A percentile compares a stretch with the other conserved stretches of the same genome.
phyloP scores from a whole-genome alignment of 1,284 basidiomycete species.

The Sphaerobolus stellatus region DNA sequence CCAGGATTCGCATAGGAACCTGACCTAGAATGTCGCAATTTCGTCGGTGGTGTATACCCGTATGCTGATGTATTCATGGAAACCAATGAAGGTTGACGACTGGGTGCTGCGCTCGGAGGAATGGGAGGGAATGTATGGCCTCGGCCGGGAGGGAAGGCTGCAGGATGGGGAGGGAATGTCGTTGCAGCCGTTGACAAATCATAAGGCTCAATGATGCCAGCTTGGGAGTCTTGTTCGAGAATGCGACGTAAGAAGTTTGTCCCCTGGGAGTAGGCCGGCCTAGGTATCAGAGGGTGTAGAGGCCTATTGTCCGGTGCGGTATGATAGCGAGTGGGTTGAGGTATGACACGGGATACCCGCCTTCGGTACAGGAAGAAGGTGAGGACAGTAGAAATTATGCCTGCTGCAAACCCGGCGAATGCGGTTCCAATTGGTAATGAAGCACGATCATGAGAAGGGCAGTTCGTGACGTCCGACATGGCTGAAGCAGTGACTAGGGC shows the following conservation, averaged over 20 bases:
- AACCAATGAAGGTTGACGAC: slow-evolving; percentile 5
- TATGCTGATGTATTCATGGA: slow-evolving; percentile 1
- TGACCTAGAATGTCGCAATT: slow-evolving; percentile 3
- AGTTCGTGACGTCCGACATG: not conserved
- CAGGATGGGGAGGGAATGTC: slow-evolving; percentile 12
- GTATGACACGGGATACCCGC: slow-evolving; percentile 7
- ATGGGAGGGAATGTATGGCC: slow-evolving; percentile 2
- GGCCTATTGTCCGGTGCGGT: slow-evolving; percentile 14
- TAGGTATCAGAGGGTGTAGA: slow-evolving; percentile 5
- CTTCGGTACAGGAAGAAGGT: slow-evolving; percentile 6
- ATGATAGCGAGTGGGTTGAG: slow-evolving; percentile 11
- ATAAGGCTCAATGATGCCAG: slow-evolving; percentile 10
- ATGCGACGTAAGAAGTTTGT: slow-evolving; percentile 11
- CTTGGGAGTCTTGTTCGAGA: slow-evolving; percentile 6
- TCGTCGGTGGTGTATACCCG: too few relatives aligned
- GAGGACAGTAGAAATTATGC: slow-evolving; percentile 3
- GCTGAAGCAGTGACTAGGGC: not conserved
- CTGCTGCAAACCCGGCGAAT: slow-evolving; percentile 6
- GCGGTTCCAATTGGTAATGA: slow-evolving; percentile 12
- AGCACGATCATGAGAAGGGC: not conserved
- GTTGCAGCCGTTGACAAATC: slow-evolving; percentile 7
- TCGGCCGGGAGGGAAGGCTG: slow-evolving; percentile 6
- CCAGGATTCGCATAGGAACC: slow-evolving; percentile 1
- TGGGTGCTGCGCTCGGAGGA: slow-evolving; percentile 1
- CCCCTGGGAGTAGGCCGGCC: slow-evolving; percentile 8